These are phyloP conservation scores for Fusarium sp. DNA, from an alignment of 2,329 filamentous ascomycete genomes.

Conservation along the genomic window DNA sequence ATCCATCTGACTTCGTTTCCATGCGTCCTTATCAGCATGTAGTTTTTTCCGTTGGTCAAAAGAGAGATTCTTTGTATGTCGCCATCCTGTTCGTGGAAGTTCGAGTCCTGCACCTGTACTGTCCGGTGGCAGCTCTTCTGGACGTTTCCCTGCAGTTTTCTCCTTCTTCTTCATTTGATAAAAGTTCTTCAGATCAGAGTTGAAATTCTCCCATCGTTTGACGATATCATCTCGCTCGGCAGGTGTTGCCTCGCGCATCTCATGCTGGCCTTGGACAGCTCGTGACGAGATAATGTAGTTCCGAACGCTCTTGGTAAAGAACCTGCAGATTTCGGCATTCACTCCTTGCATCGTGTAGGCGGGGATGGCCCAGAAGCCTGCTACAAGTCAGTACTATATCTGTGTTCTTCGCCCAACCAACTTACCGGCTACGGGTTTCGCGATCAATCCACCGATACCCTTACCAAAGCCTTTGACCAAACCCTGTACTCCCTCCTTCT, in stretches of 20 bases:
- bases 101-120: conserved; percentile 37
- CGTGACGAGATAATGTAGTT: conserved; percentile 84
- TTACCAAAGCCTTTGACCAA: conserved; percentile 84
- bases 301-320: conserved; percentile 75
- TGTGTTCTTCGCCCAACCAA: conserved; percentile 5
- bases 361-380: conserved; percentile 74
- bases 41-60: conserved; percentile 64
- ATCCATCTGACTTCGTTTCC: conserved; percentile 50
- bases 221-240: conserved; percentile 74
- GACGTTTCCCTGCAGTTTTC: conserved; percentile 51
- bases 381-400: neutral
- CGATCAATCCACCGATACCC: conserved; percentile 81
- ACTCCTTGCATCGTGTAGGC: conserved; percentile 87
- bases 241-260: conserved; percentile 63
- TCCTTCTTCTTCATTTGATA: conserved; percentile 64
- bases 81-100: conserved; percentile 58
- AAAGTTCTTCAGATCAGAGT: conserved; percentile 69
- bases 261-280: conserved; percentile 78
- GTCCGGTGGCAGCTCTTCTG: conserved; percentile 34
- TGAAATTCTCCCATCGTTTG: conserved; percentile 70
- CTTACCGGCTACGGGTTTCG: conserved; percentile 84
- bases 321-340: conserved; percentile 78
- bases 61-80: conserved; percentile 59
- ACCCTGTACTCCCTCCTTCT: conserved; percentile 64
- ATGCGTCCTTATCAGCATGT: conserved; percentile 59